Conservation (phyloP, 768 basidiomycete species). For the Phylloporus sp. region DNA sequence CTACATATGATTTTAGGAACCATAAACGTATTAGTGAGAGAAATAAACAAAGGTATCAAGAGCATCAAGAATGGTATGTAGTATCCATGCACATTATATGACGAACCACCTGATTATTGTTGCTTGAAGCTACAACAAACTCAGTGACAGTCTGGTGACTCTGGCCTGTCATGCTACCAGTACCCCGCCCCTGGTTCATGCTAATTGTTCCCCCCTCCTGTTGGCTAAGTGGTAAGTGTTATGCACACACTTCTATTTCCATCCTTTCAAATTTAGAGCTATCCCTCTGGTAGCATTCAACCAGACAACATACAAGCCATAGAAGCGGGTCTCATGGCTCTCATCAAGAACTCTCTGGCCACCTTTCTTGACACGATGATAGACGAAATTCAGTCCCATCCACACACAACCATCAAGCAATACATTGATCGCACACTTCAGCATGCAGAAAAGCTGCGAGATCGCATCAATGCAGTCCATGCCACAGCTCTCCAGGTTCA, state of each 20-base stretch:
- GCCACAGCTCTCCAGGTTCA: background rate
- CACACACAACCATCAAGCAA: background rate
- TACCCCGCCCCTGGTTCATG: background rate
- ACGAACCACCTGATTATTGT: background rate
- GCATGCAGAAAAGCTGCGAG: background rate
- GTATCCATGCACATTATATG: background rate
- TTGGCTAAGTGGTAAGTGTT: background rate
- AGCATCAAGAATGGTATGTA: background rate
- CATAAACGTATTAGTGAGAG: background rate
- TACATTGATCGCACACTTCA: background rate
- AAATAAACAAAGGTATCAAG: background rate
- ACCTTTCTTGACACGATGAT: background rate
- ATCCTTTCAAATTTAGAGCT: background rate
- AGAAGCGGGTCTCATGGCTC: background rate
- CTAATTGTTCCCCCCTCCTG: background rate
- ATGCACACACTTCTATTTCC: background rate
- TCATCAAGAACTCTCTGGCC: background rate
- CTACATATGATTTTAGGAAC: background rate
- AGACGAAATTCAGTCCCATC: background rate
- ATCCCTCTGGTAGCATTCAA: background rate
- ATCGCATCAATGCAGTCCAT: background rate
- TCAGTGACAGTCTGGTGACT: too few species aligned
- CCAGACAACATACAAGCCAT: background rate
- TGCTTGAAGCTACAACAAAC: too few species aligned
- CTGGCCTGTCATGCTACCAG: background rate